Conservation (phyloP, 106 monocot genomes). For the Phalaenopsis equestris region DNA sequence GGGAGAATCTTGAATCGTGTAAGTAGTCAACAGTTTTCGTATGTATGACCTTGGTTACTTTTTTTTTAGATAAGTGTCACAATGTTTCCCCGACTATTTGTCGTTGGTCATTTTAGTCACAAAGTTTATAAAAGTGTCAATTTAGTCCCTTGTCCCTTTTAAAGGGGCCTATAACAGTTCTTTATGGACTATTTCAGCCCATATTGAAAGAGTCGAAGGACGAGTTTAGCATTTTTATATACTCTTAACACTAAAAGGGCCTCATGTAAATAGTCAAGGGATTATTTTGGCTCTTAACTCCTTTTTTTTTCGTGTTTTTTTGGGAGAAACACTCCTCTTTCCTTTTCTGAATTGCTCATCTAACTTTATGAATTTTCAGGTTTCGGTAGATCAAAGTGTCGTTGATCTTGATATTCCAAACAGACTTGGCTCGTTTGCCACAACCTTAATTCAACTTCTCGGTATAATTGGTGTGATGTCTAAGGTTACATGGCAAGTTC, state of each 20-base stretch:
- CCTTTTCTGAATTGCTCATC: background rate
- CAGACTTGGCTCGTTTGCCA: conserved; percentile 87
- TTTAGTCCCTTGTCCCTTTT: too few species aligned
- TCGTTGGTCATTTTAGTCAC: too few species aligned
- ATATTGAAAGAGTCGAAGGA: too few species aligned
- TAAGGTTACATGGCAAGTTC: conserved; percentile 90
- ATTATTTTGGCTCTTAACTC: background rate
- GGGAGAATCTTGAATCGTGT: conserved; percentile 93
- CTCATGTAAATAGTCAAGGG: conserved; percentile 44
- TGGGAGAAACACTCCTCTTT: too few species aligned
- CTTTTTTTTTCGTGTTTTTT: background rate
- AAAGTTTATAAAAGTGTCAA: too few species aligned
- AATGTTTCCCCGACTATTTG: too few species aligned
- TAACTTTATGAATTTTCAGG: conserved; percentile 46
- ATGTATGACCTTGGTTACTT: background rate
- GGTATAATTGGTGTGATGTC: conserved; percentile 91
- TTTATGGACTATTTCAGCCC: too few species aligned
- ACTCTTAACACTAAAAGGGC: too few species aligned
- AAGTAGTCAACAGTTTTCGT: conserved; percentile 18
- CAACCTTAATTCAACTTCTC: conserved; percentile 91
- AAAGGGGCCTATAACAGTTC: too few species aligned
- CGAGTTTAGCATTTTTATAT: too few species aligned
- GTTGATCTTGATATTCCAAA: conserved; percentile 97
- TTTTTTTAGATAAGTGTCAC: background rate
- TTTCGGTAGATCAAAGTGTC: conserved; percentile 99